Evolutionary conservation across 2,329 filamentous ascomycete genomes (phyloP), one percentile per base, ranked within the genome.

Genomic region (Fragosphaeria purpurea): DNA sequence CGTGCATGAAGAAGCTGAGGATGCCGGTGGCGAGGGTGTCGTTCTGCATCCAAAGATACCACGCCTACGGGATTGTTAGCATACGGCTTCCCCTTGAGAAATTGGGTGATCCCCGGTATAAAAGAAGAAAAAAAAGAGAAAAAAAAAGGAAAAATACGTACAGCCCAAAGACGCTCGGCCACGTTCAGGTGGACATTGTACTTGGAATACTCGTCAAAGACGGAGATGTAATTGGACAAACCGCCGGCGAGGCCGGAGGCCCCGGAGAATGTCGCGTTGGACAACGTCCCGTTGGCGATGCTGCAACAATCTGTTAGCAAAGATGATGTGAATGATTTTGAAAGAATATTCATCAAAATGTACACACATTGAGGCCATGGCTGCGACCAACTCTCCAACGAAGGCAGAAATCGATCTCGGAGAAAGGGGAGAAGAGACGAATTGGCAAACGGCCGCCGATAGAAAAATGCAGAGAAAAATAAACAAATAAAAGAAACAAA

Each of bases 21-120:
- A 98, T 93, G 54, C 93, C 93, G 4, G 93, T 98, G 53, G 93
- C 93, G 55, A 98, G 82, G 50, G 86, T 84, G 71, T 98, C 93
- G 67, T 98, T 98, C 68, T 95, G 88, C 85, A 97, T 95, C 78
- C 83, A 98, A 12, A 91, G 80, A 68, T 98, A 98, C 91, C 89
- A 97, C 41, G 89, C 22, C 22, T 22, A 83, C 69, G 82, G 46
- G 22, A 49, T 9, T 11, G 44, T 52, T 34, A 52, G 46, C 30
- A 37, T 4, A 7, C 2, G 4, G 39, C 48, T 55, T 42, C 54
- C 38, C 7, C 43, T 22, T 22, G 22, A 22, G 22, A 22, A 22
- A 22, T 22, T 22, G 22, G 22, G 22, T 22, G 22, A 22, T 22
- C 22, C 22, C 22, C 3, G 22, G 22, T 22, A 22, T 22, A 34